phyloP scores from a whole-genome alignment of 306 rosid genomes.

The Casuarina equisetifolia region DNA sequence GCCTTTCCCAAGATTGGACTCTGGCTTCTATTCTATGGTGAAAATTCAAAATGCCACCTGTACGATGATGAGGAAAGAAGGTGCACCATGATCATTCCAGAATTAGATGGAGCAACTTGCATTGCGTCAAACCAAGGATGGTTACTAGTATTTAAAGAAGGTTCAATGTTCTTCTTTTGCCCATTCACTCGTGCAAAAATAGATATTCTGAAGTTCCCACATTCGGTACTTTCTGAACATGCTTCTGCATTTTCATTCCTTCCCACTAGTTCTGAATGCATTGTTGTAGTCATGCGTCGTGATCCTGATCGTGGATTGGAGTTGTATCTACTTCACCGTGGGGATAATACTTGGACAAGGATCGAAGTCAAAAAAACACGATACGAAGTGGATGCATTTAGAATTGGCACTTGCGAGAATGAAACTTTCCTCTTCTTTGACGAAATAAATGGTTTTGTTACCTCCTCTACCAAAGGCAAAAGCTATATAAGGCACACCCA shows the following conservation, averaged over 20 bases:
- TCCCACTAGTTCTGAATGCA: constrained; percentile 20
- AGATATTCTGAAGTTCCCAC: constrained; percentile 17
- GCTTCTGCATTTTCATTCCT: constrained; percentile 32
- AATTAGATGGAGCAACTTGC: constrained; percentile 30
- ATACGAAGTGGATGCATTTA: not conserved
- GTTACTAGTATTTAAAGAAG: constrained; percentile 23
- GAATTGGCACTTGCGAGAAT: not conserved
- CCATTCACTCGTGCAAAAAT: constrained; percentile 27
- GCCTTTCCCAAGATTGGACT: not conserved
- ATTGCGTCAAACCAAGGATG: constrained; percentile 33
- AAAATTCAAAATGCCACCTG: not conserved
- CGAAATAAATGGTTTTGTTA: not conserved
- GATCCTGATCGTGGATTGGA: not conserved
- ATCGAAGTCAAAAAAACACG: not conserved
- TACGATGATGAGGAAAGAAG: not conserved
- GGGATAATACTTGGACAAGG: constrained; percentile 14
- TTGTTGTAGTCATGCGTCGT: constrained; percentile 8
- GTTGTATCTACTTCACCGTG: constrained; percentile 12
- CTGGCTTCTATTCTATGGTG: constrained; percentile 28
- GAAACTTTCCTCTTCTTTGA: constrained; percentile 21
- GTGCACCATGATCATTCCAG: constrained; percentile 1
- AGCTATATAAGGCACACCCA: not conserved
- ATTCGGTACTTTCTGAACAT: constrained; percentile 2
- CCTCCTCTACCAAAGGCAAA: not conserved
- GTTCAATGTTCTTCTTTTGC: constrained; percentile 25